Base-by-base conservation (phyloP, 2,329 filamentous ascomycete genomes). In the Penicillium sp. region DNA sequence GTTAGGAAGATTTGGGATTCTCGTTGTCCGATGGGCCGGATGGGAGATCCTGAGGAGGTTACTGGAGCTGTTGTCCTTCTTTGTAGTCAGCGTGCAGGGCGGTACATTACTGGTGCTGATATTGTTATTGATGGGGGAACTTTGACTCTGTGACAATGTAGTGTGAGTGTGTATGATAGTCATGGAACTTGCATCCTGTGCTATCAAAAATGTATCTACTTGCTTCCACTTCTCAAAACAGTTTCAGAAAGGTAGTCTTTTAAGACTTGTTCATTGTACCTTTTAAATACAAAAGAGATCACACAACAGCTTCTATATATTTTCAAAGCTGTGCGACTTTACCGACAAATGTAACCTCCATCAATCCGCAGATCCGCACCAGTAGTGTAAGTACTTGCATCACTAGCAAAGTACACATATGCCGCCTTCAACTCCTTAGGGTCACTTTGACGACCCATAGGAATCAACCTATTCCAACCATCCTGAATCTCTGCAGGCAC, bases 31-130 rank as follows among this genome's bases (percentile, higher is more conserved):
- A 80, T 82, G 71, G 86, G 87, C 0, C 75, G 87, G 31, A 89
- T 90, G 84, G 87, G 86, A 0, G 65, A 77, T 59, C 83, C 84
- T 1, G 80, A 83, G 65, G 87, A 90, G 71, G 65, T 90, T 48
- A 83, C 83, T 0, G 87, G 87, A 0, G 80, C 82, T 1, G 75
- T 89, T 8, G 79, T 90, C 5, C 72, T 88, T 64, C 72, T 89
- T 43, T 80, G 80, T 31, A 87, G 85, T 61, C 34, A 41, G 15
- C 67, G 77, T 60, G 84, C 84, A 1, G 85, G 86, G 19, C 83
- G 79, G 33, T 90, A 89, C 72, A 82, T 91, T n/a, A 90, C 82
- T 62, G 87, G 87, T 3, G 78, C 83, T 6, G 87, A 89, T 75
- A 78, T 89, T 57, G 74, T 87, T 34, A 80, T 88, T 46, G 86